phyloP scores from a whole-genome alignment of 106 monocot species.

The Agapanthus africanus region DNA sequence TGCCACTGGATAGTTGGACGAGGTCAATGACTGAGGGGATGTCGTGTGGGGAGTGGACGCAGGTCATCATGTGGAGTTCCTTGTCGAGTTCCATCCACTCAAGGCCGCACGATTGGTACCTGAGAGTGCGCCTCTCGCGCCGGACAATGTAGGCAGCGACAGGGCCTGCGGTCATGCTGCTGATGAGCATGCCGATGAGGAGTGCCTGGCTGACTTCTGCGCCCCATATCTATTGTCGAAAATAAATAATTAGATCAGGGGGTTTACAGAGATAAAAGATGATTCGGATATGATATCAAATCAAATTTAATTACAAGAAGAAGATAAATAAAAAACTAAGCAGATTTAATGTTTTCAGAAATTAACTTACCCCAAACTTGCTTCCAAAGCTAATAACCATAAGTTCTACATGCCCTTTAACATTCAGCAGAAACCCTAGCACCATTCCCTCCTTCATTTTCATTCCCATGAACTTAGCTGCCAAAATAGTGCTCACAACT shows the following conservation, averaged over 20 bases:
- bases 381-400: constrained; percentile 28
- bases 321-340: background rate
- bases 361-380: constrained; percentile 8
- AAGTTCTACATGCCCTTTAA: constrained; percentile 63
- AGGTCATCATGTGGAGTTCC: constrained; percentile 50
- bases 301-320: too few species aligned
- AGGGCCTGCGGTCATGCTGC: constrained; percentile 51
- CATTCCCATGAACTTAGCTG: constrained; percentile 24
- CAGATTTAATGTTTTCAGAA: too few species aligned
- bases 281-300: too few species aligned
- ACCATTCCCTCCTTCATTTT: constrained; percentile 29
- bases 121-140: constrained; percentile 15
- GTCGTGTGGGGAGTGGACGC: constrained; percentile 42
- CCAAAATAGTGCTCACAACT: constrained; percentile 43
- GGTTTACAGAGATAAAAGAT: too few species aligned
- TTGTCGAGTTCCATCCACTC: constrained; percentile 21
- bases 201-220: constrained; percentile 15
- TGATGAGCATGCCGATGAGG: constrained; percentile 36
- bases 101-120: constrained; percentile 30
- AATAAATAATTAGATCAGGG: too few species aligned
- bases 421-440: constrained; percentile 59
- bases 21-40: constrained; percentile 40
- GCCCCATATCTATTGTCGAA: constrained; percentile 23
- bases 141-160: constrained; percentile 32
- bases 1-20: constrained; percentile 24